Evolutionary conservation across 495 filamentous ascomycete genomes (phyloP), one percentile per base, ranked within the genome.

Genomic region (Neurospora sp.): DNA sequence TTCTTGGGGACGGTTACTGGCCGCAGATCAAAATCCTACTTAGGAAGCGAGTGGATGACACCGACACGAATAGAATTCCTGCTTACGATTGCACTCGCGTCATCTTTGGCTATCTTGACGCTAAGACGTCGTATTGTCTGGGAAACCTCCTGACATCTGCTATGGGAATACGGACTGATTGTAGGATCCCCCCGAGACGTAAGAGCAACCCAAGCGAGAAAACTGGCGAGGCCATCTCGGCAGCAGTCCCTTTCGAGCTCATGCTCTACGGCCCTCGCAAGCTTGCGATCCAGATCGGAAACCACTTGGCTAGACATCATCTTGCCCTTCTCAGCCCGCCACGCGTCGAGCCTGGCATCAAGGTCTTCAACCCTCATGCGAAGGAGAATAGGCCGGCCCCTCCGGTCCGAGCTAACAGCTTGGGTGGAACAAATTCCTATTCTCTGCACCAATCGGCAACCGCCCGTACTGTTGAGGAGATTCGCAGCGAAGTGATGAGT

Each of bases 231-330:
- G 82, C 87, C 4, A 88, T 91, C 69, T 83, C 86, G 1, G 79
- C 81, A 6, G 84, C 84, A 35, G 88, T 90, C 68, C 82, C 83
- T 12, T 82, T 93, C 12, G 89, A 89, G 8, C 82, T 97, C 70
- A 91, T 92, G 76, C 75, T 98, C 2, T 97, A 96, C 76, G 94
- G 93, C 0, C 89, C 91, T n/a, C 84, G 89, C 16, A 90, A 89
- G 74, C 86, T 86, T 71, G 90, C 87, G 22, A 78, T 79, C 4
- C 75, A 82, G 6, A 85, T 97, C 47, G 96, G 92, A 3, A 87
- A 82, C 65, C 87, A 86, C 71, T 84, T 98, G 0, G 85, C 85
- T 14, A 87, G 89, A 70, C 85, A 85, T 73, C 87, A 90, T 72
- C 75, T 96, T 6, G 90, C 86, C 82, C 85, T 97, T 4, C 82